Evolutionary conservation across 2,329 filamentous ascomycete genomes (phyloP).

Genomic region (Neofusicoccum cordaticola): DNA sequence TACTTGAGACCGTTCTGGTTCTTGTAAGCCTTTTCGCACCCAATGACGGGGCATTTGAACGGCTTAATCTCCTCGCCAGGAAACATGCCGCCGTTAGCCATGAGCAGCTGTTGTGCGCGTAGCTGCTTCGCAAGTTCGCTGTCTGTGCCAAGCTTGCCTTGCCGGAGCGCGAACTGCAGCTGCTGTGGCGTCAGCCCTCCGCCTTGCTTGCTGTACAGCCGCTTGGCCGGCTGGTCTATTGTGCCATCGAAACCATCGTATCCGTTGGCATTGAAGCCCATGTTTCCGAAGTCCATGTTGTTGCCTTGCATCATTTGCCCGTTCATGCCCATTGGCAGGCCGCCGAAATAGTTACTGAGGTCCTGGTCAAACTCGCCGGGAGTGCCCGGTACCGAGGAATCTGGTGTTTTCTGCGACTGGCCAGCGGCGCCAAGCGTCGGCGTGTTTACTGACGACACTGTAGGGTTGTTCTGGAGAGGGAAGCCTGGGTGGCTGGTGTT

Average conservation of each 20-base stretch:
- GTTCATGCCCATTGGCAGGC: slow-evolving; percentile 30
- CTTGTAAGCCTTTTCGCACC: slow-evolving; percentile 99
- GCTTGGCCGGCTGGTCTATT: slow-evolving; percentile 94
- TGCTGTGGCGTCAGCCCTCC: slow-evolving; percentile 67
- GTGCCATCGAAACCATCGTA: slow-evolving; percentile 42
- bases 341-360: slow-evolving; percentile 45
- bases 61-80: slow-evolving; percentile 86
- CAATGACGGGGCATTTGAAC: slow-evolving; percentile 95
- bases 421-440: slow-evolving; percentile 73
- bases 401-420: slow-evolving; percentile 60
- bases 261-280: slow-evolving; percentile 38
- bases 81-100: slow-evolving; percentile 48
- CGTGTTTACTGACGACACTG: slow-evolving; percentile 94
- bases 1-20: slow-evolving; percentile 99
- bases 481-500: slow-evolving; percentile 64
- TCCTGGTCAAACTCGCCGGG: slow-evolving; percentile 74
- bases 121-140: slow-evolving; percentile 69
- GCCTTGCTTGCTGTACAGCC: slow-evolving; percentile 78
- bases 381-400: slow-evolving; percentile 67
- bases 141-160: slow-evolving; percentile 72
- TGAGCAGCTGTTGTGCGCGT: slow-evolving; percentile 55
- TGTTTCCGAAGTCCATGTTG: slow-evolving; percentile 27
- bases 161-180: slow-evolving; percentile 71
- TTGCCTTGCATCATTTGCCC: slow-evolving; percentile 34
- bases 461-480: slow-evolving; percentile 86